Conservation (phyloP, 495 filamentous ascomycete species). For the Lophiostoma macrostomum region DNA sequence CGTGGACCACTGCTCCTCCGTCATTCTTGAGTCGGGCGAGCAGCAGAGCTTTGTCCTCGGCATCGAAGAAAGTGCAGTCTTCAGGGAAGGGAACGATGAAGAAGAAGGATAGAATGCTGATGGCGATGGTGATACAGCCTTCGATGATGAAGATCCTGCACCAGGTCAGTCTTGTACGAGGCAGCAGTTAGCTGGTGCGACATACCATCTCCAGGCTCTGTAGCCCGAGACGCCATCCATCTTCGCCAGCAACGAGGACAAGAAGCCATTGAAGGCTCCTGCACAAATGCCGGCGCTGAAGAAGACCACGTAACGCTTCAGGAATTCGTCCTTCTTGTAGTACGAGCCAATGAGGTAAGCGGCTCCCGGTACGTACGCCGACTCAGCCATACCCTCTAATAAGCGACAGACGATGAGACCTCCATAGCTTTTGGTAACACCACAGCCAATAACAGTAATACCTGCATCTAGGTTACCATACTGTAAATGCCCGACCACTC, state of each 20-base stretch:
- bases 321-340: slow-evolving; percentile 26
- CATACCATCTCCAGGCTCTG: slow-evolving; percentile 63
- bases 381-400: slow-evolving; percentile 19
- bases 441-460: slow-evolving; percentile 22
- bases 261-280: slow-evolving; percentile 63
- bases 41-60: slow-evolving; percentile 35
- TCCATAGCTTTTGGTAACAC: slow-evolving; percentile 18
- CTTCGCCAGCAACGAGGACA: slow-evolving; percentile 63
- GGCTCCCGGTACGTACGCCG: slow-evolving; percentile 23
- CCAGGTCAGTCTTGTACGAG: not conserved
- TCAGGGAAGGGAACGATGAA: slow-evolving; percentile 63
- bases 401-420: slow-evolving; percentile 22
- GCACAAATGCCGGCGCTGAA: slow-evolving; percentile 63
- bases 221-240: slow-evolving; percentile 63
- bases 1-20: slow-evolving; percentile 5
- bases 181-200: not conserved
- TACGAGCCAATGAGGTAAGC: slow-evolving; percentile 28
- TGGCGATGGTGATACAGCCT: slow-evolving; percentile 54
- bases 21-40: slow-evolving; percentile 45
- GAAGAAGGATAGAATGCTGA: slow-evolving; percentile 57
- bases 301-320: slow-evolving; percentile 60
- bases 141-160: slow-evolving; percentile 53
- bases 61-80: slow-evolving; percentile 51
- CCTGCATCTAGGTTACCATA: not conserved
- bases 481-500: not conserved